These are phyloP conservation scores for Pelargonium citronellum DNA, from an alignment of 441 rosid genomes.

Conservation along the genomic window DNA sequence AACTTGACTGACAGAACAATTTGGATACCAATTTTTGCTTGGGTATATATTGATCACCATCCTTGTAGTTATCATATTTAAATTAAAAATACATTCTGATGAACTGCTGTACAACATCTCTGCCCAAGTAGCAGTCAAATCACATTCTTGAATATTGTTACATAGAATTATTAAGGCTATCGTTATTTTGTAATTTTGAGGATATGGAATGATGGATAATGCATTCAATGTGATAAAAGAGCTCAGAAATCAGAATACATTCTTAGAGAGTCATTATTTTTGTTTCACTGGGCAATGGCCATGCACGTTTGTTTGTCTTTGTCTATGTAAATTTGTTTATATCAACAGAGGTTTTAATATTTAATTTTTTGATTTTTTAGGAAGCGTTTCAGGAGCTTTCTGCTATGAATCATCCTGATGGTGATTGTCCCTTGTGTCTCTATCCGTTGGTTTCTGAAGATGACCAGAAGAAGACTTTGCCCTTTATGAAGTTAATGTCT, in stretches of 20 bases:
- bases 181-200: neutral
- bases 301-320: neutral
- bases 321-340: conserved; percentile 11
- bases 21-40: neutral
- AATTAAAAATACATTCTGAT: neutral
- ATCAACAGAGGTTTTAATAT: conserved; percentile 1
- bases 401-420: conserved; percentile 81
- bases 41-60: neutral
- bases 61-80: conserved; percentile 6
- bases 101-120: neutral
- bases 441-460: conserved; percentile 55
- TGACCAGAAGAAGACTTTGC: conserved; percentile 34
- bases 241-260: neutral
- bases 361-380: conserved; percentile 31
- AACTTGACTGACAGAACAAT: neutral
- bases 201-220: neutral
- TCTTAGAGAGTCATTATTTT: neutral
- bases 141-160: neutral
- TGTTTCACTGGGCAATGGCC: neutral
- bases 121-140: neutral
- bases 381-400: conserved; percentile 83
- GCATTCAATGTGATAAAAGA: neutral
- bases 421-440: conserved; percentile 78
- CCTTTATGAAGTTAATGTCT: conserved; percentile 96
- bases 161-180: neutral